Base-by-base conservation (phyloP, 129 eudicot genomes). In the Dittrichia graveolens region DNA sequence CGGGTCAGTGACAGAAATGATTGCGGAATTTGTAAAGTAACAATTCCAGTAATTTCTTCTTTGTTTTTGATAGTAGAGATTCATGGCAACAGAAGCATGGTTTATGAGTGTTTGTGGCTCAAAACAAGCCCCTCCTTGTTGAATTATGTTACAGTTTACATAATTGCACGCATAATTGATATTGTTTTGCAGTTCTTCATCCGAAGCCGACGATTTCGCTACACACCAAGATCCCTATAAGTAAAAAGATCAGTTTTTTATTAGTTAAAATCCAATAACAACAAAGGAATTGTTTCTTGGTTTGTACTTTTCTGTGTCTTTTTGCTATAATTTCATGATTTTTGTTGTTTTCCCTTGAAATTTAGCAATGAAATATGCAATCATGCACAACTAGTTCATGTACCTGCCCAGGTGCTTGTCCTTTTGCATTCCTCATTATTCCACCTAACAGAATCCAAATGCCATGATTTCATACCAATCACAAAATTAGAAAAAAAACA, bases 71-170 rank as follows among this genome's bases (percentile, higher is more conserved):
- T 78, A 85, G 50, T 79, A 85, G 10, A 79, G 45, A 61, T 85
- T 85, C 90, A 85, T 85, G 35, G 31, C 85, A 38, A 85, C 84
- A 3, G 90, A 85, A 56, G 90, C 90, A 40, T 76, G 82, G 72
- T 41, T 85, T 11, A 69, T 53, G 8, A 37, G 49, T 6, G 34
- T 41, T 48, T 72, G 43, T 1, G 86, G 86, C 8, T 47, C 34
- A n/a, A 19, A 82, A 37, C 90, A 85, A 3, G 65, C 4, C 8
- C 84, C 86, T 0, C 86, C 84, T 3, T 70, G 49, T 19, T 60
- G 73, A 7, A 76, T 79, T 7, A 54, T 7, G 42, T 67, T 65
- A 46, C 90, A 85, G 44, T 76, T 35, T 49, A 85, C 83, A 39
- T 13, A 0, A 0, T 38, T 41, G 31, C 89, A 85, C 1, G 77